Evolutionary conservation across 1,284 basidiomycete genomes (phyloP).

Genomic region (Amylostereum areolatum): DNA sequence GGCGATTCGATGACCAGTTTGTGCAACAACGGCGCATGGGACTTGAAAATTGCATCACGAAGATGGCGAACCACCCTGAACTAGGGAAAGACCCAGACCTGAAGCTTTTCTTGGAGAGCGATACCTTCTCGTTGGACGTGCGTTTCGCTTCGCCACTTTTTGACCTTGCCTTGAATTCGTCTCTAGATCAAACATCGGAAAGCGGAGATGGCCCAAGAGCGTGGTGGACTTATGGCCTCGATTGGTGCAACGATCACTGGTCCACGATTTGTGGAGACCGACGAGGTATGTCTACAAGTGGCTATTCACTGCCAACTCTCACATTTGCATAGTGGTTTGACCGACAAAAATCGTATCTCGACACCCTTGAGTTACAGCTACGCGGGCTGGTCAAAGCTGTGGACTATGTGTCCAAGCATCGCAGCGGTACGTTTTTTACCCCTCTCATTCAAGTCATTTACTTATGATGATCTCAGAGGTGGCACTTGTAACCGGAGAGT

Average conservation of each 20-base stretch:
- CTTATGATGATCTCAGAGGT: slow-evolving; percentile 43
- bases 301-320: neutral
- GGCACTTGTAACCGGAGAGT: slow-evolving; percentile 62
- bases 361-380: slow-evolving; percentile 86
- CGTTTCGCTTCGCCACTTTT: slow-evolving; percentile 22
- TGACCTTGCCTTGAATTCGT: slow-evolving; percentile 7
- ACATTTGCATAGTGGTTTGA: slow-evolving; percentile 77
- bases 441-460: neutral
- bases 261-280: slow-evolving; percentile 86
- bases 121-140: slow-evolving; percentile 79
- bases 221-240: slow-evolving; percentile 74
- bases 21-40: slow-evolving; percentile 78
- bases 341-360: slow-evolving; percentile 79
- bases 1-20: slow-evolving; percentile 85
- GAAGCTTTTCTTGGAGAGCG: slow-evolving; percentile 83
- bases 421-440: slow-evolving; percentile 45
- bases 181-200: slow-evolving; percentile 89
- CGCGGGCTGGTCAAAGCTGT: slow-evolving; percentile 83
- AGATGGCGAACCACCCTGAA: slow-evolving; percentile 85
- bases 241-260: slow-evolving; percentile 76
- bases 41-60: slow-evolving; percentile 85
- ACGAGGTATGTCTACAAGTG: slow-evolving; percentile 54
- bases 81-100: slow-evolving; percentile 81
- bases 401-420: slow-evolving; percentile 75
- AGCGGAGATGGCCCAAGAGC: slow-evolving; percentile 66